Base-by-base conservation (phyloP, 2,329 filamentous ascomycete genomes). In the Xylariomycetidae sp. region DNA sequence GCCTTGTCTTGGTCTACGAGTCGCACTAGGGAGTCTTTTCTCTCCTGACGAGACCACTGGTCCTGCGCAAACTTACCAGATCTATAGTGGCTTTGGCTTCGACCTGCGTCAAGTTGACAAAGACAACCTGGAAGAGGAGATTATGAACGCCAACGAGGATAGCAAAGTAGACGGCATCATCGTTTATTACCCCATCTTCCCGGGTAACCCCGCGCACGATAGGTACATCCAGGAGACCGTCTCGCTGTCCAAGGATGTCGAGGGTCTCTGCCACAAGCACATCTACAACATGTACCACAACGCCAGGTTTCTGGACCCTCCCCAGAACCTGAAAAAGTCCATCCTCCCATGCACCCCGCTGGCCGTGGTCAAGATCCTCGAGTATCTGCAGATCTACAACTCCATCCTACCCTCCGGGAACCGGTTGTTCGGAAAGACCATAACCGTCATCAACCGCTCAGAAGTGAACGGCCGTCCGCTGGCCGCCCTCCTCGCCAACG, bases 211-310 rank as follows among this genome's bases (percentile, higher is more conserved):
- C 33, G 75, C 79, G 17, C 88, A 95, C 62, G 92, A 98, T 63
- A 85, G 86, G 61, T 97, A 97, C 62, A 80, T 98, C 46, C 90
- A 97, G 66, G 89, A 96, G 66, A 87, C 94, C 3, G 88, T 96
- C 36, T 81, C 87, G 36, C 74, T 95, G 27, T 67, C 76, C 61
- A 97, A 98, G 64, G 92, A 98, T 54, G 90, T 98, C 46, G 92
- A 98, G 63, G 92, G 92, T 22, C 78, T 98, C 38, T 88, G 84
- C 50, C 90, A 96, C 64, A 82, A 82, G 57, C 89, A 97, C 66
- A 84, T 97, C 56, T 89, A 90, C 77, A 98, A 98, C 74, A 96
- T 98, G 89, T 98, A 97, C 67, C 86, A 96, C 70, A 98, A 98
- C 67, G 79, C 94, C 52, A 87, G 92, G 46, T 97, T 89, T 69